These are phyloP conservation scores for Pisolithus sp. DNA, from an alignment of 768 basidiomycete genomes.

Conservation along the genomic window DNA sequence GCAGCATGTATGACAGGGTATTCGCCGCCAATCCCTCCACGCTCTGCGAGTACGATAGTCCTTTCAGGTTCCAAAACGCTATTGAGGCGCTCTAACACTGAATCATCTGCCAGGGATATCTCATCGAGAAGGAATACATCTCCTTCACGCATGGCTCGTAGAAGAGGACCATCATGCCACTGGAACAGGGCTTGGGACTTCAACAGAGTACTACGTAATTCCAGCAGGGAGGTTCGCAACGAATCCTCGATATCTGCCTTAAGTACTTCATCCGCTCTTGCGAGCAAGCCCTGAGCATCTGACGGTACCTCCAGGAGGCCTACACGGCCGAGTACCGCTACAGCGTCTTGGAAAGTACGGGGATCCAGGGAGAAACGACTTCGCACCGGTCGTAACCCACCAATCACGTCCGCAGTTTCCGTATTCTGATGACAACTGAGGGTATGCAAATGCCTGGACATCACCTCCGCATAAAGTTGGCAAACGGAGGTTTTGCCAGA, in stretches of 20 bases:
- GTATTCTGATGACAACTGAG: conserved; percentile 98
- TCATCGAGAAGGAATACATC: conserved; percentile 91
- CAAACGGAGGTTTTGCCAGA: conserved; percentile 97
- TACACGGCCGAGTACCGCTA: conserved; percentile 33
- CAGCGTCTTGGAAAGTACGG: conserved; percentile 41
- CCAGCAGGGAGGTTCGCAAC: conserved; percentile 29
- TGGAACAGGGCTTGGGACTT: conserved; percentile 78
- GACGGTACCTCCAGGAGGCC: conserved; percentile 28
- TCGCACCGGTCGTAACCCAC: conserved; percentile 83
- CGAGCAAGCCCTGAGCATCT: conserved; percentile 22
- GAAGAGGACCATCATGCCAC: conserved; percentile 96
- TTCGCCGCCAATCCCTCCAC: conserved; percentile 69
- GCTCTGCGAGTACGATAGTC: conserved; percentile 87
- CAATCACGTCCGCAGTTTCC: conserved; percentile 94
- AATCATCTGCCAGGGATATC: conserved; percentile 96
- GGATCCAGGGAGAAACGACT: conserved; percentile 56
- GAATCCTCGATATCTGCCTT: conserved; percentile 27
- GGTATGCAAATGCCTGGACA: conserved; percentile 52
- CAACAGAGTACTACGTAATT: conserved; percentile 39
- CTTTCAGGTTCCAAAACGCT: conserved; percentile 92
- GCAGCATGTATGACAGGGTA: conserved; percentile 61
- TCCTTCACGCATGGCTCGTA: conserved; percentile 83
- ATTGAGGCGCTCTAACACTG: conserved; percentile 93
- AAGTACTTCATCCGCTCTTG: conserved; percentile 16
- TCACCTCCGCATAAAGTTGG: conserved; percentile 73